phyloP scores from a whole-genome alignment of 208 protist genomes.

The Leishmania major region DNA sequence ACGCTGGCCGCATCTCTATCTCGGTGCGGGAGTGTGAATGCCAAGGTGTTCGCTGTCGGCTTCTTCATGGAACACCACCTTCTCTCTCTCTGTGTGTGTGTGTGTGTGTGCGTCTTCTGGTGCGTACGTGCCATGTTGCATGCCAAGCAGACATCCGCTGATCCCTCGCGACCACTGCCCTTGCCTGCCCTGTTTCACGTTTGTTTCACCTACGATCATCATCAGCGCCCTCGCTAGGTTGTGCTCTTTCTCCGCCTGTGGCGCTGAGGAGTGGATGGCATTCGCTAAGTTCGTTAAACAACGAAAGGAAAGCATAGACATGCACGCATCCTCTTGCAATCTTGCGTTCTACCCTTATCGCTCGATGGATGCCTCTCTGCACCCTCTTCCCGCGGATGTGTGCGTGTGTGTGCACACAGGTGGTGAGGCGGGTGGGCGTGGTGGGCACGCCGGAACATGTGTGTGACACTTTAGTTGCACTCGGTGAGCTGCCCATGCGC shows the following conservation, averaged over 20 bases:
- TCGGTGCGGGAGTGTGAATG: not conserved
- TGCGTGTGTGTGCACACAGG: not conserved
- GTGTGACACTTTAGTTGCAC: not conserved
- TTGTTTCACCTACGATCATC: not conserved
- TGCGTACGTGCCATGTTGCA: slow-evolving; percentile 1
- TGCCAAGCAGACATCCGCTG: not conserved
- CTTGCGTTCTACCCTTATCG: not conserved
- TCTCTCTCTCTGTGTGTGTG: not conserved
- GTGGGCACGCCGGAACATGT: not conserved
- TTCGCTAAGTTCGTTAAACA: not conserved
- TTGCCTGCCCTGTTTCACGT: not conserved
- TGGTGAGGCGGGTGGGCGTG: too few species aligned
- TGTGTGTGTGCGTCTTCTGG: not conserved
- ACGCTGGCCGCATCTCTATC: not conserved
- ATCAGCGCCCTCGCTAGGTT: not conserved
- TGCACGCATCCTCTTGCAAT: not conserved
- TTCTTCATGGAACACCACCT: not conserved
- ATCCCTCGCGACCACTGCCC: not conserved
- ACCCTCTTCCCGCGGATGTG: not conserved
- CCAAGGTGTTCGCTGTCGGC: not conserved
- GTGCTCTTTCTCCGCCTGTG: not conserved
- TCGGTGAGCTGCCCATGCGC: too few species aligned
- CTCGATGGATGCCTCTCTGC: not conserved
- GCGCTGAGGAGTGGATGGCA: not conserved
- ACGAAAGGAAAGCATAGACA: not conserved